Evolutionary conservation across 2,329 filamentous ascomycete genomes (phyloP).

Genomic region (Hypoxylon sp.): DNA sequence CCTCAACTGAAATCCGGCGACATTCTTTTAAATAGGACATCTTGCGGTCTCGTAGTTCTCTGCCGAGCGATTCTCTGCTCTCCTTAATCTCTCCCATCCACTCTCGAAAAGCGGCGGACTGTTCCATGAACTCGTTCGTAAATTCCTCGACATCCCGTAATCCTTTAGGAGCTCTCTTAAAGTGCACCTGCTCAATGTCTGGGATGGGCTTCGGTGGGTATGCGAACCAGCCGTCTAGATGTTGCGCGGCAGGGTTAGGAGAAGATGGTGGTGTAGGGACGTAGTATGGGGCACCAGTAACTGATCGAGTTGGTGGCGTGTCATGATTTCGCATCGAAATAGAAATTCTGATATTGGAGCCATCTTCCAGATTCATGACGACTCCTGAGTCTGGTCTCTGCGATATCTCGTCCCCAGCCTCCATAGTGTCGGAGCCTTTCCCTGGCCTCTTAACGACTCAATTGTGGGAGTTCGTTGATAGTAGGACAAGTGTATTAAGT

Average conservation of each 20-base stretch:
- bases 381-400: not conserved
- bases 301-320: not conserved
- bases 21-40: constrained; percentile 11
- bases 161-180: not conserved
- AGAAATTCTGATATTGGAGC: not conserved
- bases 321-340: not conserved
- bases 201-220: constrained; percentile 18
- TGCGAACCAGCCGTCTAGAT: constrained; percentile 8
- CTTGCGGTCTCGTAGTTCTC: constrained; percentile 17
- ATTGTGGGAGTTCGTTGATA: not conserved
- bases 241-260: not conserved
- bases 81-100: constrained; percentile 39
- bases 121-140: constrained; percentile 33
- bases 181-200: constrained; percentile 3
- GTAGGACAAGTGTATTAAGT: not conserved
- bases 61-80: constrained; percentile 30
- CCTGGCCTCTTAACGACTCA: not conserved
- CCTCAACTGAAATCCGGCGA: constrained; percentile 9
- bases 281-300: not conserved
- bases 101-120: constrained; percentile 38
- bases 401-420: not conserved
- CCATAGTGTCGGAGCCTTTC: not conserved
- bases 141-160: constrained; percentile 24
- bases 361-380: constrained; percentile 2
- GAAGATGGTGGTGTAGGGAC: constrained; percentile 2